phyloP scores from a whole-genome alignment of 176 grass and related monocot genomes.

The Carex cristatella region DNA sequence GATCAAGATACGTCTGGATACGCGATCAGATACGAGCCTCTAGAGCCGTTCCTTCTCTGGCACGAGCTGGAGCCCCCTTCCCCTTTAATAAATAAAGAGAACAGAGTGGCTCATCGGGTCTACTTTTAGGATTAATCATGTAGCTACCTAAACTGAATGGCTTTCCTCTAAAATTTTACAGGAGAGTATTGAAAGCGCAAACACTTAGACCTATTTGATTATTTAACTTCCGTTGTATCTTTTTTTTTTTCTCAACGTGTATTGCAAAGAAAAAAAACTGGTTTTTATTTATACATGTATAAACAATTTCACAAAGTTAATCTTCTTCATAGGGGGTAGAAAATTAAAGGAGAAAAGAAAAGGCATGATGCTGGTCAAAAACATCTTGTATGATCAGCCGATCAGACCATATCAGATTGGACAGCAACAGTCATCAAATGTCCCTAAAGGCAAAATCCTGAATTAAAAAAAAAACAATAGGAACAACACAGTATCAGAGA shows the following conservation, averaged over 20 bases:
- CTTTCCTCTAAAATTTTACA: background rate
- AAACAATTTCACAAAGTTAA: background rate
- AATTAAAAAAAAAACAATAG: background rate
- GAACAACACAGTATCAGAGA: background rate
- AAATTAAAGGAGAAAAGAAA: background rate
- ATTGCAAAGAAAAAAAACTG: background rate
- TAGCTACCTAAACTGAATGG: background rate
- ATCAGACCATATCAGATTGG: background rate
- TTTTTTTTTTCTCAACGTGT: background rate
- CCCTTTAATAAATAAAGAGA: too few relatives aligned
- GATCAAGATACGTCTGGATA: too few relatives aligned
- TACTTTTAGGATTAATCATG: background rate
- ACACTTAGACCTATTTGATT: background rate
- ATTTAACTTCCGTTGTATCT: background rate
- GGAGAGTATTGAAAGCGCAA: background rate
- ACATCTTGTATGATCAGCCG: background rate
- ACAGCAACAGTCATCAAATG: background rate
- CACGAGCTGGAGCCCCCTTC: too few relatives aligned
- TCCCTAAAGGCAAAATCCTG: background rate
- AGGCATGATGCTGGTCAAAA: background rate
- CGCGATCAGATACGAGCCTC: too few relatives aligned
- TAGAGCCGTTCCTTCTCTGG: too few relatives aligned
- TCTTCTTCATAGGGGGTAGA: background rate
- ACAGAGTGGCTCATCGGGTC: too few relatives aligned
- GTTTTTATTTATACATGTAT: background rate